These are phyloP conservation scores for Ceratobasidium sp. DNA, from an alignment of 1,284 basidiomycete genomes.

Conservation along the genomic window DNA sequence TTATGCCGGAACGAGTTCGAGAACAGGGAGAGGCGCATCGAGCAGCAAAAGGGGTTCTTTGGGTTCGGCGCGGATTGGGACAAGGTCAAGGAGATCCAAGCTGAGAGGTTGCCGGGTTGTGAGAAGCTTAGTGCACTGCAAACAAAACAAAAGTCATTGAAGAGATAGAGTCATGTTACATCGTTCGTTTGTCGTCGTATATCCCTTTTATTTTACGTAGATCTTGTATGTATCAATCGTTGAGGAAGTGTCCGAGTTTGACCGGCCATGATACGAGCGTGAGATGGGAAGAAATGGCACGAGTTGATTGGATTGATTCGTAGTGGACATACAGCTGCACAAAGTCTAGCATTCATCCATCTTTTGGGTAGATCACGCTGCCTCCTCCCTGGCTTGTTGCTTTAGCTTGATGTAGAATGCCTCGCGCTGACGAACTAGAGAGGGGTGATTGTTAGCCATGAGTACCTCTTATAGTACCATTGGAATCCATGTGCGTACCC, in stretches of 20 bases:
- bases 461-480: neutral
- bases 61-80: constrained; percentile 90
- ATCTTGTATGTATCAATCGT: constrained; percentile 29
- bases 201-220: constrained; percentile 22
- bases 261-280: constrained; percentile 16
- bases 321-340: constrained; percentile 4
- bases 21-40: constrained; percentile 67
- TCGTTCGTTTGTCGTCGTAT: neutral
- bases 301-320: constrained; percentile 27
- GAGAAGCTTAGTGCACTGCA: constrained; percentile 64
- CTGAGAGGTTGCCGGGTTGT: constrained; percentile 72
- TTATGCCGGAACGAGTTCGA: constrained; percentile 73
- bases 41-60: constrained; percentile 82
- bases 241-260: constrained; percentile 1
- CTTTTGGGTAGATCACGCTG: constrained; percentile 1
- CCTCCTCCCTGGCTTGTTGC: constrained; percentile 45
- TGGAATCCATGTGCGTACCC: constrained; percentile 10
- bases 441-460: neutral
- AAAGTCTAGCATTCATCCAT: constrained; percentile 19
- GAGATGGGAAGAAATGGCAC: neutral
- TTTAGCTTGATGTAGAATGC: constrained; percentile 84
- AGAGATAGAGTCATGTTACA: neutral
- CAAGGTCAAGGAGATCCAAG: constrained; percentile 72
- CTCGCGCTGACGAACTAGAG: constrained; percentile 77
- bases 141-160: neutral